Evolutionary conservation across 148 eudicot species (phyloP).

Genomic region (Vaccinium macrocarpon): DNA sequence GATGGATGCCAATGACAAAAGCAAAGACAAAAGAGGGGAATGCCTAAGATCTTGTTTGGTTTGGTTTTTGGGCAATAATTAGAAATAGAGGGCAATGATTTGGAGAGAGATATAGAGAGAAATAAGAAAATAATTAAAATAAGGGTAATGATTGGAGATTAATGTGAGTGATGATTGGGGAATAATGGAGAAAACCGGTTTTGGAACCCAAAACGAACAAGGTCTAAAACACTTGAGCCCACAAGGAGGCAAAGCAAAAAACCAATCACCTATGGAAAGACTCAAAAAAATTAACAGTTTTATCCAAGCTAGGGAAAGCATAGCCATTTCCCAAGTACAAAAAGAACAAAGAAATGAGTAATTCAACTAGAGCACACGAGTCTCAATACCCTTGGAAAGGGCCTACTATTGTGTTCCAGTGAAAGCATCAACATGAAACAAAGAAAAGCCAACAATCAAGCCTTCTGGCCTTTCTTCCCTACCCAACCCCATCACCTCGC

Average conservation of each 20-base stretch:
- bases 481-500: background rate
- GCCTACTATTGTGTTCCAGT: background rate
- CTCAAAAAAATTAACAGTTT: background rate
- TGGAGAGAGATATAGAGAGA: too few relatives aligned
- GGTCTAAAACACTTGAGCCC: background rate
- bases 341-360: background rate
- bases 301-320: background rate
- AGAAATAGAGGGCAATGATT: too few relatives aligned
- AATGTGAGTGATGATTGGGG: too few relatives aligned
- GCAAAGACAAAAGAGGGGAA: background rate
- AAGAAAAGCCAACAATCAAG: background rate
- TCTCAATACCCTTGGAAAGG: background rate
- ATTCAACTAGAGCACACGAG: background rate
- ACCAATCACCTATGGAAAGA: background rate
- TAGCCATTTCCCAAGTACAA: background rate
- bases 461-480: background rate
- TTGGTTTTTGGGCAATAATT: too few relatives aligned
- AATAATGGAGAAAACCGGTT: too few relatives aligned
- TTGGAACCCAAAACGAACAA: too few relatives aligned
- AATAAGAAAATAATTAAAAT: background rate
- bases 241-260: background rate
- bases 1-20: background rate
- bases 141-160: too few relatives aligned
- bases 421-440: background rate
- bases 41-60: too few relatives aligned